phyloP scores from a whole-genome alignment of 2,329 filamentous ascomycete species.

The Trichophyton mentagrophytes region DNA sequence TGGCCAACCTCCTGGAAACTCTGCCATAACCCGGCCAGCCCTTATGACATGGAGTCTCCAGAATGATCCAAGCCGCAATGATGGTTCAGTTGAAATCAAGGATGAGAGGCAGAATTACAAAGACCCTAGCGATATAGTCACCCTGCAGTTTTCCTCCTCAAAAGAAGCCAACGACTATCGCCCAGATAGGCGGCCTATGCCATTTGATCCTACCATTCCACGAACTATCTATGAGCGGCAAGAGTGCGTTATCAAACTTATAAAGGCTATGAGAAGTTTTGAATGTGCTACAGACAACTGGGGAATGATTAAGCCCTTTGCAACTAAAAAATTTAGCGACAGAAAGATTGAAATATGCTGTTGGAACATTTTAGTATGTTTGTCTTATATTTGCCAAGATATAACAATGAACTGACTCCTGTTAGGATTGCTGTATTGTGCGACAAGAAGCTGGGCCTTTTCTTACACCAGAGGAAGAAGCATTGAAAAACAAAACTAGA shows the following conservation, averaged over 20 bases:
- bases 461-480: slow-evolving; percentile 14
- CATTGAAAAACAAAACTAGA: slow-evolving; percentile 17
- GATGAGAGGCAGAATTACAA: background rate
- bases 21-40: background rate
- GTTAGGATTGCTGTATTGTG: slow-evolving; percentile 17
- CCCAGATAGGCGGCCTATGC: slow-evolving; percentile 6
- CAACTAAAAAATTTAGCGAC: slow-evolving; percentile 16
- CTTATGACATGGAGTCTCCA: background rate
- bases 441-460: slow-evolving; percentile 20
- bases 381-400: too few relatives aligned
- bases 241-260: slow-evolving; percentile 21
- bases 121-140: background rate
- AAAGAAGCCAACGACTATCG: slow-evolving; percentile 15
- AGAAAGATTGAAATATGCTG: slow-evolving; percentile 20
- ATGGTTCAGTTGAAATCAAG: background rate
- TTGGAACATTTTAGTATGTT: slow-evolving; percentile 23
- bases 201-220: slow-evolving; percentile 20
- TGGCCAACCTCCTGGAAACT: background rate
- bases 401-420: slow-evolving; percentile 1
- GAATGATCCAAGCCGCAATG: background rate
- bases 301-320: slow-evolving; percentile 23
- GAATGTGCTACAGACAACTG: slow-evolving; percentile 20
- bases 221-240: slow-evolving; percentile 12
- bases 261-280: slow-evolving; percentile 23
- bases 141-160: slow-evolving; percentile 13